Evolutionary conservation across 148 eudicot genomes (phyloP).

Genomic region (Camellia sinensis): DNA sequence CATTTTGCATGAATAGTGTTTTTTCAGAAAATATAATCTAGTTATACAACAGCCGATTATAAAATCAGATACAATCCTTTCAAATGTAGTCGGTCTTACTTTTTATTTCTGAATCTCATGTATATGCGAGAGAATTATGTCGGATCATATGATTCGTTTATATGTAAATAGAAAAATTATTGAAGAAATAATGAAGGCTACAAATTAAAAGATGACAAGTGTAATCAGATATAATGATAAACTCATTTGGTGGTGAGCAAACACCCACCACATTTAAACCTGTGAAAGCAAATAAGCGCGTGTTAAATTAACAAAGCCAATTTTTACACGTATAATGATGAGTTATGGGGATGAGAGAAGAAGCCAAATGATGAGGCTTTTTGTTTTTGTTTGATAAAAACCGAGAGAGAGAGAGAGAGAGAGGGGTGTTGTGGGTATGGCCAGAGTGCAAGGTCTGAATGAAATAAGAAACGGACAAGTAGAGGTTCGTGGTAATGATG

Average conservation of each 20-base stretch:
- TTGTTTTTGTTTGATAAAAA: slow-evolving; percentile 12
- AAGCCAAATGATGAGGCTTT: slow-evolving; percentile 20
- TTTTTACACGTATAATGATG: slow-evolving; percentile 10
- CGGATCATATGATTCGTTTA: too few species aligned
- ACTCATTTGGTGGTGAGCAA: slow-evolving; percentile 49
- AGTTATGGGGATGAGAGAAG: slow-evolving; percentile 8
- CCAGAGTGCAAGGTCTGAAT: neutral
- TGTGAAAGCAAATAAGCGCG: slow-evolving; percentile 21
- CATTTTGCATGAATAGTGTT: too few species aligned
- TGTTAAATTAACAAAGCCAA: slow-evolving; percentile 12
- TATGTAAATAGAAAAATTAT: too few species aligned
- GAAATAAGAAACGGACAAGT: slow-evolving; percentile 33
- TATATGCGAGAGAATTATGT: too few species aligned
- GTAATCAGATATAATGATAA: slow-evolving; percentile 45
- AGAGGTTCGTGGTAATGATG: slow-evolving; percentile 34
- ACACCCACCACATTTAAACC: slow-evolving; percentile 15
- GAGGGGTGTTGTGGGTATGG: neutral
- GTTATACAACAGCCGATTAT: too few species aligned
- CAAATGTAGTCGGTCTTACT: too few species aligned
- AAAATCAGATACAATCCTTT: too few species aligned
- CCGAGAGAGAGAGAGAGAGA: slow-evolving; percentile 5
- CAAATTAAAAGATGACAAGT: slow-evolving; percentile 51
- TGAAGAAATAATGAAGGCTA: slow-evolving; percentile 44
- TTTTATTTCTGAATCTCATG: too few species aligned
- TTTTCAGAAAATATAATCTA: too few species aligned